A percentile compares a stretch with the other conserved stretches of the same genome.
phyloP scores from a whole-genome alignment of 108 stramenopile species.

The Pelagomonas calceolata region DNA sequence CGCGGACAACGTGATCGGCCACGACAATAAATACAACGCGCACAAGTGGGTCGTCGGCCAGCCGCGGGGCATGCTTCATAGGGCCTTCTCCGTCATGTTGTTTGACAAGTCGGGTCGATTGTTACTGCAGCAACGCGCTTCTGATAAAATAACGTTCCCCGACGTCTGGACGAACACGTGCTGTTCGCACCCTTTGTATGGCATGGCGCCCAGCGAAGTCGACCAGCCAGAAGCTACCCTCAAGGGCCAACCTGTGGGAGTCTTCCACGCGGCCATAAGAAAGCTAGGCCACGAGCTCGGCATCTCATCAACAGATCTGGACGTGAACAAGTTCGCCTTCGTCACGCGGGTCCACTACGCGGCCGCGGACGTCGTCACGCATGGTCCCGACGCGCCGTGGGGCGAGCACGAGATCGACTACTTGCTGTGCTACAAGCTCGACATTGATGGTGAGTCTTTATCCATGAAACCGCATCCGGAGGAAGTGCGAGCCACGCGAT shows the following conservation, averaged over 20 bases:
- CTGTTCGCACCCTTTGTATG: conserved; percentile 89
- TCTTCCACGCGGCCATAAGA: conserved; percentile 85
- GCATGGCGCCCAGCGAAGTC: conserved; percentile 66
- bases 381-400: conserved; percentile 72
- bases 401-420: conserved; percentile 99
- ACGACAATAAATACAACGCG: conserved; percentile 30
- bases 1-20: conserved; percentile 51
- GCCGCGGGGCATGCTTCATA: conserved; percentile 70
- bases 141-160: conserved; percentile 93
- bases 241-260: conserved; percentile 64
- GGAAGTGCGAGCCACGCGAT: conserved; percentile 69
- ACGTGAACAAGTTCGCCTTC: conserved; percentile 66
- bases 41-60: conserved; percentile 26
- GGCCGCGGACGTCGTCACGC: conserved; percentile 80
- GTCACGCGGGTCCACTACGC: conserved; percentile 94
- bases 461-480: conserved; percentile 70
- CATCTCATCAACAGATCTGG: conserved; percentile 52
- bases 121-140: conserved; percentile 85
- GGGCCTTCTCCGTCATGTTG: conserved; percentile 95
- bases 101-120: conserved; percentile 78
- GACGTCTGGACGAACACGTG: conserved; percentile 99
- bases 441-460: conserved; percentile 39
- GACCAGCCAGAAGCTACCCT: conserved; percentile 51
- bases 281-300: conserved; percentile 94
- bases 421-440: conserved; percentile 66